Base-by-base conservation (phyloP, 106 monocot genomes). In the Dendrobium catenatum region DNA sequence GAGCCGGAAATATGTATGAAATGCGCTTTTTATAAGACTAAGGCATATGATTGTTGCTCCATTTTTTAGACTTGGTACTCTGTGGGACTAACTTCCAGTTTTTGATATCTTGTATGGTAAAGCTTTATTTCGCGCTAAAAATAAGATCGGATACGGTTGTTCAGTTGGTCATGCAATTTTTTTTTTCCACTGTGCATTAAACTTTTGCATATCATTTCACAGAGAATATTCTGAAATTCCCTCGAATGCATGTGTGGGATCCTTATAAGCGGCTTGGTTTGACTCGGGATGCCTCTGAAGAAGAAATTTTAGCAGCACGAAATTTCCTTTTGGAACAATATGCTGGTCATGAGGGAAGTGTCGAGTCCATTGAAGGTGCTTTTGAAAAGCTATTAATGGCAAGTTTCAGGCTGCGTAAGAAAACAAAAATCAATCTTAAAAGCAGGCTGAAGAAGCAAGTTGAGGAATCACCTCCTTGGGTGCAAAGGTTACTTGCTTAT, bases 401-500 rank as follows among this genome's bases (percentile, higher is more conserved):
- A 33, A 94, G 94, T 81, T 98, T 93, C 84, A 84, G 72, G 80
- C 78, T 88, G 55, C 83, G 97, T 8, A 94, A 93, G 84, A 98
- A 94, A 75, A 59, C 90, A 77, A 98, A 98, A 84, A 98, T 98
- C 31, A 98, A 98, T 80, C 78, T 94, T 81, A 98, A 91, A 83
- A 98, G 79, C 82, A 86, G 85, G 79, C 83, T 98, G 82, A 94
- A 81, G 81, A 90, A 92, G 81, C 86, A 88, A 86, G 90, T 98
- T 18, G 92, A 98, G 78, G 97, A 97, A 68, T 94, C 97, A 2
- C 97, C 97, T 56, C 86, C 97, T 73, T 97, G 97, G 97, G 81
- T 98, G 8, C 88, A 92, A 80, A 92, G 79, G 75, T 78, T 98
- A 77, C 79, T 98, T n/a, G 78, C 81, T 47, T 91, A 77, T 84